These are phyloP conservation scores for Suillus cothurnatus DNA, from an alignment of 768 basidiomycete genomes.

Conservation along the genomic window DNA sequence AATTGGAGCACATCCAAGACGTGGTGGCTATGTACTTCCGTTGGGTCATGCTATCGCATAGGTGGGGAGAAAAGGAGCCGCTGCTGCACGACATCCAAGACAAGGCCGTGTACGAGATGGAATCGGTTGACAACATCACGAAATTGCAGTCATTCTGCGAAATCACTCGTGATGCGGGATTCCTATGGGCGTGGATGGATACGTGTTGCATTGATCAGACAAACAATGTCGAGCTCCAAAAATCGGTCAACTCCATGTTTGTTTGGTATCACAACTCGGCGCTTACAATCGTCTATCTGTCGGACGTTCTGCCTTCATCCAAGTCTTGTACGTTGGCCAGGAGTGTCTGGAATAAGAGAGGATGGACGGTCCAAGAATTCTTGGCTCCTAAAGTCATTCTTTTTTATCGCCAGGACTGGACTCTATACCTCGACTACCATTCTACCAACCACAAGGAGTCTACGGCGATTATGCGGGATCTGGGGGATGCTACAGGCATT, in stretches of 20 bases:
- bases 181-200: slow-evolving; percentile 31
- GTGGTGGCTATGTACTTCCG: slow-evolving; percentile 25
- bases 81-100: slow-evolving; percentile 19
- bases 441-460: not conserved
- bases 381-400: slow-evolving; percentile 28
- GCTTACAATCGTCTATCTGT: slow-evolving; percentile 28
- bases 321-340: not conserved
- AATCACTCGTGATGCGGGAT: slow-evolving; percentile 29
- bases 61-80: slow-evolving; percentile 24
- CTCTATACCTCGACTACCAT: slow-evolving; percentile 1
- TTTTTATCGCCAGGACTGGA: slow-evolving; percentile 28
- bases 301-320: slow-evolving; percentile 16
- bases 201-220: slow-evolving; percentile 31
- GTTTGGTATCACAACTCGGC: slow-evolving; percentile 28
- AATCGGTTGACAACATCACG: not conserved
- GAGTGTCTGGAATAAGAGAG: slow-evolving; percentile 23
- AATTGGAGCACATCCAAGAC: not conserved
- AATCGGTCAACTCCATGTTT: slow-evolving; percentile 34
- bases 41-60: slow-evolving; percentile 31
- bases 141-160: slow-evolving; percentile 33
- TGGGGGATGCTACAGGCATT: not conserved
- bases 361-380: slow-evolving; percentile 32
- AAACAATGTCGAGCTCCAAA: slow-evolving; percentile 24
- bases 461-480: not conserved
- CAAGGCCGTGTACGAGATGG: slow-evolving; percentile 23